phyloP scores from a whole-genome alignment of 1,284 basidiomycete species.

The Thelephora terrestris region DNA sequence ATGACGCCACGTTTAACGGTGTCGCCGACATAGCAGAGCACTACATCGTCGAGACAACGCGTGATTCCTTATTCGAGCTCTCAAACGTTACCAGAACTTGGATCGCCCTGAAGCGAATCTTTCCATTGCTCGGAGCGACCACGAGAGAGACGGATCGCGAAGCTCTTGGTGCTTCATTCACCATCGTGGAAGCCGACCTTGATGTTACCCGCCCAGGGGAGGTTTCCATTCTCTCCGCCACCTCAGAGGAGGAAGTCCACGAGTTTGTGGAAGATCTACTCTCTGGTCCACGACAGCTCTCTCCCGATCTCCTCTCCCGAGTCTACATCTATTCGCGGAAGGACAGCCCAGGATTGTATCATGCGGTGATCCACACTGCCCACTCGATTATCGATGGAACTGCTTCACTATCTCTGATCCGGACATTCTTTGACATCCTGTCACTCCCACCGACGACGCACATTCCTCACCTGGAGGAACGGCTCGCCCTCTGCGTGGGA shows the following conservation, averaged over 20 bases:
- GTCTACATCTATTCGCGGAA: slow-evolving; percentile 8
- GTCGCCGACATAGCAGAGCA: slow-evolving; percentile 34
- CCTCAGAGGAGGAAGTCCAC: slow-evolving; percentile 24
- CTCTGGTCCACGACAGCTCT: slow-evolving; percentile 8
- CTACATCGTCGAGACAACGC: slow-evolving; percentile 22
- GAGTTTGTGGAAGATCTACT: slow-evolving; percentile 8
- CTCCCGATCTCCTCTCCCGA: slow-evolving; percentile 11
- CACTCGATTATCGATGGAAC: slow-evolving; percentile 42
- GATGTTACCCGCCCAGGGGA: slow-evolving; percentile 23
- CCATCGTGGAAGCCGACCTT: slow-evolving; percentile 27
- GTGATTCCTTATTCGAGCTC: slow-evolving; percentile 12
- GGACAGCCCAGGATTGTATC: slow-evolving; percentile 19
- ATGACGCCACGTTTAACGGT: slow-evolving; percentile 32
- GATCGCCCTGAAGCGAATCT: slow-evolving; percentile 32
- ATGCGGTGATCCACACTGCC: slow-evolving; percentile 32
- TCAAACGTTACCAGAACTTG: slow-evolving; percentile 31
- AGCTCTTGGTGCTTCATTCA: slow-evolving; percentile 24
- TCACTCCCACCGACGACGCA: slow-evolving; percentile 14
- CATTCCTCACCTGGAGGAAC: slow-evolving; percentile 22
- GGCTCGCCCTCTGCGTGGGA: slow-evolving; percentile 32
- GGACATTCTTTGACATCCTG: slow-evolving; percentile 36
- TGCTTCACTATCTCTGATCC: slow-evolving; percentile 31
- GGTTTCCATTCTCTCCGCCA: slow-evolving; percentile 21
- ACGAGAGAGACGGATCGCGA: slow-evolving; percentile 22
- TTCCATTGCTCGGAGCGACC: slow-evolving; percentile 35